These are phyloP conservation scores for Barnettozyma wickerhamii DNA, from an alignment of 805 yeast genomes.

Conservation along the genomic window DNA sequence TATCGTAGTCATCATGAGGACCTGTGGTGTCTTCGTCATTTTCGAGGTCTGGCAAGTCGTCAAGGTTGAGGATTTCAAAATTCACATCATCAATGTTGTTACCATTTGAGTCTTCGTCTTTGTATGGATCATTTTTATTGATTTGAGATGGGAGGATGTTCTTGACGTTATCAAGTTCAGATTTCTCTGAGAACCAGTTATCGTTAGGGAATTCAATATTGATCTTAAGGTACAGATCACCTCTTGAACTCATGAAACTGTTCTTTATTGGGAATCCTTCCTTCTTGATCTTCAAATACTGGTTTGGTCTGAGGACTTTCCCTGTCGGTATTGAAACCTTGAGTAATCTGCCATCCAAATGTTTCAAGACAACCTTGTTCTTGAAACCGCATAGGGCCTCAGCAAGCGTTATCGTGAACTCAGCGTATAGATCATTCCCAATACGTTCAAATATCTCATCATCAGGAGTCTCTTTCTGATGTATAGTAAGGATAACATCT, in stretches of 20 bases:
- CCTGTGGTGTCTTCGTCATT: slow-evolving; percentile 15
- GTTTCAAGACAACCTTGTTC: slow-evolving; percentile 55
- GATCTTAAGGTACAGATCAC: slow-evolving; percentile 69
- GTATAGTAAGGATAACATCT: slow-evolving; percentile 63
- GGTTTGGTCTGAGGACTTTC: slow-evolving; percentile 76
- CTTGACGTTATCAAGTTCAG: slow-evolving; percentile 52
- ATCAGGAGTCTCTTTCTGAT: slow-evolving; percentile 32
- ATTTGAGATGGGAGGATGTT: slow-evolving; percentile 46
- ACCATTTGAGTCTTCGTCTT: slow-evolving; percentile 19
- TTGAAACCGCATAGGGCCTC: slow-evolving; percentile 86
- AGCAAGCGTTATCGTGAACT: slow-evolving; percentile 56
- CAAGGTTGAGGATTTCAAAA: slow-evolving; percentile 21
- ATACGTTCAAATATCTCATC: slow-evolving; percentile 45
- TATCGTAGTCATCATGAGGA: slow-evolving; percentile 10
- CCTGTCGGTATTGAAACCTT: slow-evolving; percentile 67
- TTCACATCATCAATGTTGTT: slow-evolving; percentile 29
- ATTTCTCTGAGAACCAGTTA: slow-evolving; percentile 75
- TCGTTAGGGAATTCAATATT: slow-evolving; percentile 79
- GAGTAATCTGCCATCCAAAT: slow-evolving; percentile 76
- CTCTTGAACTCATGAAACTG: slow-evolving; percentile 33
- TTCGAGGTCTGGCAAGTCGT: slow-evolving; percentile 24
- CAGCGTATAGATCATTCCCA: slow-evolving; percentile 61
- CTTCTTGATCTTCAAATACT: slow-evolving; percentile 52
- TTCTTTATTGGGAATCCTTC: slow-evolving; percentile 80
- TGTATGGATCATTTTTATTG: slow-evolving; percentile 6